These are phyloP conservation scores for Basidiobolus meristosporus DNA, from an alignment of 371 early-diverging fungal species.

Conservation along the genomic window DNA sequence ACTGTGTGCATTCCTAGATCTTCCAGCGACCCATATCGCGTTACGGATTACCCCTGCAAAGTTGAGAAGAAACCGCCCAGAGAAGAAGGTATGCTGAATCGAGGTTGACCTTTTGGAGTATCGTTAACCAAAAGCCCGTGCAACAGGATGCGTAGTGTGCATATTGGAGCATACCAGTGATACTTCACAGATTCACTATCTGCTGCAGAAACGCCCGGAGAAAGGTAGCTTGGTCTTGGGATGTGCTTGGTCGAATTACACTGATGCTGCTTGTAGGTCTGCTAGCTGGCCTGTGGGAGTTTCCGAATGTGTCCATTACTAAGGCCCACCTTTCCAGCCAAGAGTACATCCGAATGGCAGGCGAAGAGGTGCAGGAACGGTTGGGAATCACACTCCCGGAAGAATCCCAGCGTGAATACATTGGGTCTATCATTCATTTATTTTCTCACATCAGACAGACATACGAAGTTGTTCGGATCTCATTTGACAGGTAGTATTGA, in stretches of 20 bases:
- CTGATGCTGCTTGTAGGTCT: constrained; percentile 16
- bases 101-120: not conserved
- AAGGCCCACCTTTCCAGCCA: constrained; percentile 5
- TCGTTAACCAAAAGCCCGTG: not conserved
- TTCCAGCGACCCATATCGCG: constrained; percentile 6
- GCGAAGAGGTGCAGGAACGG: not conserved
- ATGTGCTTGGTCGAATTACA: constrained; percentile 19
- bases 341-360: not conserved
- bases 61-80: constrained; percentile 33
- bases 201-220: constrained; percentile 5
- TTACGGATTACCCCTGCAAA: constrained; percentile 37
- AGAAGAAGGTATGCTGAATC: constrained; percentile 25
- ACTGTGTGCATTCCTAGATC: constrained; percentile 7
- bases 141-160: constrained; percentile 31
- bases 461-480: not conserved
- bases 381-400: not conserved
- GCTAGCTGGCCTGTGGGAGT: constrained; percentile 68
- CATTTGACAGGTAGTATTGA: too few species aligned
- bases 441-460: not conserved
- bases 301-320: constrained; percentile 37
- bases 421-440: not conserved
- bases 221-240: constrained; percentile 30
- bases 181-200: not conserved
- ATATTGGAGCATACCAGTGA: constrained; percentile 19
- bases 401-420: not conserved